phyloP scores from a whole-genome alignment of 495 filamentous ascomycete genomes.

The Lasiosphaeria miniovina region DNA sequence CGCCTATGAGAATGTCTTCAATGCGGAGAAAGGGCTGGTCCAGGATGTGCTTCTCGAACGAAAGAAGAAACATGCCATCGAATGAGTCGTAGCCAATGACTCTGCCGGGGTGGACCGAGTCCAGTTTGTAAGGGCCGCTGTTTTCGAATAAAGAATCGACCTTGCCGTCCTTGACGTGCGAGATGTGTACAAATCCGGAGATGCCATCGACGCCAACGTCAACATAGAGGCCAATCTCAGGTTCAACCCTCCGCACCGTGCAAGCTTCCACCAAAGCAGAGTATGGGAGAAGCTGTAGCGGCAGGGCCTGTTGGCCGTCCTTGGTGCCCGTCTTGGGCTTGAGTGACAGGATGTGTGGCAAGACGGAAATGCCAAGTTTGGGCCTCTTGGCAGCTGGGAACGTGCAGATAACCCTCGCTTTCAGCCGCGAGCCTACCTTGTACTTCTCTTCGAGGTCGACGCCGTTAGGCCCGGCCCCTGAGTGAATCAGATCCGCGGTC shows the following conservation, averaged over 20 bases:
- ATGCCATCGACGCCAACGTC: conserved; percentile 72
- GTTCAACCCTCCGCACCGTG: conserved; percentile 72
- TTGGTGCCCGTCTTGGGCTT: conserved; percentile 42
- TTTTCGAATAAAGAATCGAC: conserved; percentile 73
- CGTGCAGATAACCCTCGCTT: conserved; percentile 80
- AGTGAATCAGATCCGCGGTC: conserved; percentile 86
- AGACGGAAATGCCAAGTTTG: conserved; percentile 80
- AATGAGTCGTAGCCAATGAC: conserved; percentile 81
- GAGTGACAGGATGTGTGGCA: conserved; percentile 76
- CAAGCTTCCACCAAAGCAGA: conserved; percentile 73
- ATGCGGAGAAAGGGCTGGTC: conserved; percentile 85
- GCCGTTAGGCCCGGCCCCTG: conserved; percentile 61
- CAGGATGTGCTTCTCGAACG: conserved; percentile 74
- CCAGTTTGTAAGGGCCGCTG: conserved; percentile 73
- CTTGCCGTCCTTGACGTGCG: conserved; percentile 79
- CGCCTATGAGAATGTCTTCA: conserved; percentile 81
- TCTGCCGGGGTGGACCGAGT: conserved; percentile 72
- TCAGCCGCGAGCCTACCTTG: conserved; percentile 77
- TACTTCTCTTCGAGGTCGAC: conserved; percentile 69
- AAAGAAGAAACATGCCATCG: conserved; percentile 83
- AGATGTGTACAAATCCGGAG: conserved; percentile 89
- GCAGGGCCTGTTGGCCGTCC: conserved; percentile 32
- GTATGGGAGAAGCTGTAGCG: conserved; percentile 59
- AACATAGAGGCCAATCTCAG: conserved; percentile 74
- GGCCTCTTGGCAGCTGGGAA: conserved; percentile 73